Conservation (phyloP, 2,329 filamentous ascomycete genomes). For the Fusarium cicatricum region DNA sequence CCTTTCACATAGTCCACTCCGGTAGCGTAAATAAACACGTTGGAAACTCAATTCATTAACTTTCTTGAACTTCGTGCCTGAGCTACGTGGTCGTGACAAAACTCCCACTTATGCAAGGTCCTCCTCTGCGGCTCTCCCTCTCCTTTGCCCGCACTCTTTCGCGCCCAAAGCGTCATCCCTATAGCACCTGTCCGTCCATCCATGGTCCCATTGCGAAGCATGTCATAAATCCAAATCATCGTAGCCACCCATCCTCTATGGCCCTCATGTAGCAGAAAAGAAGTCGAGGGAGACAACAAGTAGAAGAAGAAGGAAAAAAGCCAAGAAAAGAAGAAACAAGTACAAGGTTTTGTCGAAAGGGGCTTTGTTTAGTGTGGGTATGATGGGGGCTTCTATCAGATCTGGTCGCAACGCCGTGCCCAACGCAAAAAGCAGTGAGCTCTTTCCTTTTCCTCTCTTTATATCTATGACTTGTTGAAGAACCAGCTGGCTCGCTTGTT, state of each 20-base stretch:
- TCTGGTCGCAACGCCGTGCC: slow-evolving; percentile 41
- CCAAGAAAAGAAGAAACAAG: slow-evolving; percentile 29
- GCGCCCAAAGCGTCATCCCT: slow-evolving; percentile 28
- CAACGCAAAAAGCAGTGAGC: slow-evolving; percentile 37
- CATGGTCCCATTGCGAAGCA: slow-evolving; percentile 35
- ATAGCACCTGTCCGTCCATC: slow-evolving; percentile 29
- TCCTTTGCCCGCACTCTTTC: slow-evolving; percentile 18
- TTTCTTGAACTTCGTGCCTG: slow-evolving; percentile 38
- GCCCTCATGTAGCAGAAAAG: slow-evolving; percentile 34
- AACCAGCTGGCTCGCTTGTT: slow-evolving; percentile 79
- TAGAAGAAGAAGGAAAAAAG: slow-evolving; percentile 30
- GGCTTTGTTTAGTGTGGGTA: slow-evolving; percentile 29
- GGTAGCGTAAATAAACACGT: neutral
- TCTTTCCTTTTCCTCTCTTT: slow-evolving; percentile 29
- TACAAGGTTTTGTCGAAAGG: slow-evolving; percentile 30
- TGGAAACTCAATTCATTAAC: slow-evolving; percentile 30
- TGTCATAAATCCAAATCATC: slow-evolving; percentile 45
- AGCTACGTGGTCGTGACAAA: slow-evolving; percentile 43
- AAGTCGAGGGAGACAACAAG: slow-evolving; percentile 15
- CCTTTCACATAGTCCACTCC: neutral
- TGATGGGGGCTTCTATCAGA: slow-evolving; percentile 32
- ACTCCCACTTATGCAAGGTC: slow-evolving; percentile 36
- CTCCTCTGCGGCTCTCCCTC: slow-evolving; percentile 19
- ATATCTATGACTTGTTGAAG: slow-evolving; percentile 67
- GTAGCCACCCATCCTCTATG: slow-evolving; percentile 40